Evolutionary conservation across 2,329 filamentous ascomycete genomes (phyloP).

Genomic region (Penicillium nordicum): DNA sequence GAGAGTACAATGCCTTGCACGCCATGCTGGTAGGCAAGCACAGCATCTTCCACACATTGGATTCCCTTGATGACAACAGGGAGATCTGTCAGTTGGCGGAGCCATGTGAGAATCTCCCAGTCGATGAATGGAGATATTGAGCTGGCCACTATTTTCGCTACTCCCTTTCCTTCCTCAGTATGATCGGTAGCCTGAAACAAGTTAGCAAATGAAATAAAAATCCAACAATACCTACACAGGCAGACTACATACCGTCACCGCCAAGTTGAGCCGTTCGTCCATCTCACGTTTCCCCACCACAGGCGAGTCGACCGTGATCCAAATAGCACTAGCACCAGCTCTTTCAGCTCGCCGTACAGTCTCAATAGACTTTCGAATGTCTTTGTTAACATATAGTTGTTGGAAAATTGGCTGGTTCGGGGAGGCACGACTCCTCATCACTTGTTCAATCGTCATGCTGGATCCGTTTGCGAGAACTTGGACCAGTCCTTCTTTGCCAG

Average conservation of each 20-base stretch:
- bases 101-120: constrained; percentile 37
- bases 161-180: constrained; percentile 20
- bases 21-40: constrained; percentile 44
- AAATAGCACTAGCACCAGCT: too few species aligned
- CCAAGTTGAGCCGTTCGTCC: constrained; percentile 22
- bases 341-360: too few species aligned
- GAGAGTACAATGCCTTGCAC: constrained; percentile 45
- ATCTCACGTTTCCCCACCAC: too few species aligned
- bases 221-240: not conserved
- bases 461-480: too few species aligned
- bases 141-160: constrained; percentile 30
- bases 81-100: constrained; percentile 38
- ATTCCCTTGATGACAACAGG: constrained; percentile 43
- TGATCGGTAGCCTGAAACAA: constrained; percentile 10
- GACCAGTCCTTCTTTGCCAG: too few species aligned
- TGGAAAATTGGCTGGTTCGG: too few species aligned
- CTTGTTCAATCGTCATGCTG: too few species aligned
- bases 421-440: too few species aligned
- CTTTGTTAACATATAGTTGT: too few species aligned
- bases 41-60: constrained; percentile 50
- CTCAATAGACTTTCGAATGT: too few species aligned
- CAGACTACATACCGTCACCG: constrained; percentile 17
- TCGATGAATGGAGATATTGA: constrained; percentile 30
- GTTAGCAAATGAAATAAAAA: not conserved
- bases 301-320: too few species aligned